Conservation (phyloP, 495 filamentous ascomycete genomes). For the Penicillium mononematosum region DNA sequence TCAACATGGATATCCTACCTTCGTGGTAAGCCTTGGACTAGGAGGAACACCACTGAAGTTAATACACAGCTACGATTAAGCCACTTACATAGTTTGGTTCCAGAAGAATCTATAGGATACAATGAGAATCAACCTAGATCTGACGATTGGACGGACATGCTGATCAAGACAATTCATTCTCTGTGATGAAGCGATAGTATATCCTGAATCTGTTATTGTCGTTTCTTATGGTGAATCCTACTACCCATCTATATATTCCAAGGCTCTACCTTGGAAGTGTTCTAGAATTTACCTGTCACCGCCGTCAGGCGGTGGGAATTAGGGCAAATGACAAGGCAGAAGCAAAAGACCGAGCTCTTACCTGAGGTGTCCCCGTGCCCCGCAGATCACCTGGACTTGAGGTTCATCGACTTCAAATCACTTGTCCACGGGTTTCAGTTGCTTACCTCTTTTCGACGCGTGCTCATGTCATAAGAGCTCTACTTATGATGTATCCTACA, state of each 20-base stretch:
- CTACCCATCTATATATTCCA: neutral
- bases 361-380: slow-evolving; percentile 6
- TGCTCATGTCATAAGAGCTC: slow-evolving; percentile 25
- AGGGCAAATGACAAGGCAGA: neutral
- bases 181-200: neutral
- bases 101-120: neutral
- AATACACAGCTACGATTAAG: no score
- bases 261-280: neutral
- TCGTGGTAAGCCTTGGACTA: neutral
- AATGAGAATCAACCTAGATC: neutral
- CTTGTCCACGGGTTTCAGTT: neutral
- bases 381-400: slow-evolving; percentile 7
- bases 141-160: neutral
- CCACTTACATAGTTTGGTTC: neutral
- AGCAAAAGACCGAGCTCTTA: neutral
- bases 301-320: neutral
- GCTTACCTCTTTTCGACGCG: slow-evolving; percentile 2
- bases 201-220: neutral
- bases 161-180: neutral
- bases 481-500: slow-evolving; percentile 31
- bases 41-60: no score
- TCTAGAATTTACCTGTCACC: neutral
- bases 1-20: neutral
- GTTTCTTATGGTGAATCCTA: neutral
- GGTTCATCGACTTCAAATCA: slow-evolving; percentile 5